Base-by-base conservation (phyloP, 495 filamentous ascomycete genomes). In the Aspergillus coremiiformis region DNA sequence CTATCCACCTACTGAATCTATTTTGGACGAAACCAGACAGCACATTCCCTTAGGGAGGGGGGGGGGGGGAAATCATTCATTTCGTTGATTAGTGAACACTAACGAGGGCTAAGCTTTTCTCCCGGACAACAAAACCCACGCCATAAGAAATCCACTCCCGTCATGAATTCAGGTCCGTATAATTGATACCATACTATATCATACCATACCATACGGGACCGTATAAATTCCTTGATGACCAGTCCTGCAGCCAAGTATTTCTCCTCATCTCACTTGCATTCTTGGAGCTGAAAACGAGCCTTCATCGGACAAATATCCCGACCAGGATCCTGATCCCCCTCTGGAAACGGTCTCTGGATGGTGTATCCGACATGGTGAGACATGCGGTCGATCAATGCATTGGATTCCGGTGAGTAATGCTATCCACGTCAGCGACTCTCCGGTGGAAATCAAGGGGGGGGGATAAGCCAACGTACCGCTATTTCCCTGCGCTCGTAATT, bases 241-340 rank as follows among this genome's bases (percentile, higher is more conserved):
- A n/a, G n/a, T n/a, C n/a, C n/a, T n/a, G n/a, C n/a, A n/a, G 24
- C 4, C 24, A 4, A 27, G 4, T 27, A 27, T 4, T 11, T 43
- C 21, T 43, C 41, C 41, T 24, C 23, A 8, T 27, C 4, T 43
- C 19, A 49, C 22, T 49, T 30, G 10, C 46, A 49, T 3, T 39
- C n/a, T 1, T 23, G 17, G 4, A 9, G 5, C 22, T 49, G 46
- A 19, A 49, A 49, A 17, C 46, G 46, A 12, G 29, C 46, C 22
- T 49, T 49, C 32, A 49, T 39, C 2, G 46, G 46, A 15, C 46
- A 49, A 12, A 49, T 49, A 22, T 49, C 46, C 6, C 46, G 17
- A n/a, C 46, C 46, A 8, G 46, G 46, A 12, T 49, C 29, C 46
- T 49, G 46, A 24, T 49, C 46, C 1, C 46, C 46, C 1, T 39